Percentiles rank a stretch among this genome's conserved stretches.
Conservation (phyloP, 73 alveolate species). For the Stentor coeruleus region DNA sequence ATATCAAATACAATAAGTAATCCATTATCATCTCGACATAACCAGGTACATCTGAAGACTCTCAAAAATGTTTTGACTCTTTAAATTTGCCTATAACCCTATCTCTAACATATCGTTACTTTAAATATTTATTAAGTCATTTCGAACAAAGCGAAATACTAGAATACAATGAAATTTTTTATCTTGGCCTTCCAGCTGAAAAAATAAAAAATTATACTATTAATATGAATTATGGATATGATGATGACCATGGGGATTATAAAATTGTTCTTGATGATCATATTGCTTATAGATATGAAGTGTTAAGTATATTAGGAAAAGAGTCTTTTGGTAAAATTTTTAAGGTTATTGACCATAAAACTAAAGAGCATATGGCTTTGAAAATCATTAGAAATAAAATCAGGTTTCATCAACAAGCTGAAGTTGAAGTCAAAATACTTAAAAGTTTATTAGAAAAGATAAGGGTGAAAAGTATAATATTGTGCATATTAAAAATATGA, state of each 20-base stretch:
- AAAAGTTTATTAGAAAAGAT: constrained; percentile 53
- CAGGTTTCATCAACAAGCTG: constrained; percentile 85
- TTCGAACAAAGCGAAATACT: constrained; percentile 14
- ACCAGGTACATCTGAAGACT: background rate
- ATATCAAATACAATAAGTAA: too few relatives aligned
- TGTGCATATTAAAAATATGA: constrained; percentile 46
- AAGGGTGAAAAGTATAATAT: constrained; percentile 43
- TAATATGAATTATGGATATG: constrained; percentile 28
- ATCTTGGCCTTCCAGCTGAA: background rate
- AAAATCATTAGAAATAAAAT: constrained; percentile 88
- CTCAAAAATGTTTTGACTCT: background rate
- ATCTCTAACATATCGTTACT: background rate
- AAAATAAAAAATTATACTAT: background rate
- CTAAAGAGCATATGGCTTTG: constrained; percentile 72
- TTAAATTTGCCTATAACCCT: background rate
- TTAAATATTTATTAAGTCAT: background rate
- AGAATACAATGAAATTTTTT: background rate
- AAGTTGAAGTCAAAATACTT: constrained; percentile 80
- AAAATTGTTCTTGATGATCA: constrained; percentile 73
- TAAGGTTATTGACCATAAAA: constrained; percentile 85
- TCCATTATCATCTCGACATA: too few relatives aligned
- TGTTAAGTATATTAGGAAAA: constrained; percentile 78
- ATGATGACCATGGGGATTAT: constrained; percentile 90
- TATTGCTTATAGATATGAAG: constrained; percentile 87
- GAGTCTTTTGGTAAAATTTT: constrained; percentile 96